Base-by-base conservation (phyloP, 306 rosid species). In the Leucaena leucocephala region DNA sequence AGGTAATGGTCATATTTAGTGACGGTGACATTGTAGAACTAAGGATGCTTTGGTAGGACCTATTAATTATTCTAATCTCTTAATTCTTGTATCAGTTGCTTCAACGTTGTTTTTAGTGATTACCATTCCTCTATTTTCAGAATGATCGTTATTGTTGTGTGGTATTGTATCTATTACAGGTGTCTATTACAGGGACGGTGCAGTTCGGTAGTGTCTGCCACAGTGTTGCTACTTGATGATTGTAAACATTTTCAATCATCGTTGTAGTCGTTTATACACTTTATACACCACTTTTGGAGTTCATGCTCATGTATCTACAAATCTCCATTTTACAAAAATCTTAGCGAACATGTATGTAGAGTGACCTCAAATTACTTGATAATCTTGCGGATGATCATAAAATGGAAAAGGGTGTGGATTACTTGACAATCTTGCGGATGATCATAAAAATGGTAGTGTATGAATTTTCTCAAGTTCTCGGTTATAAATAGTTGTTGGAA, bases 1-100 rank as follows among this genome's bases (percentile, higher is more conserved):
- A 46, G 84, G 84, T 80, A 78, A 89, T 49, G 77, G 61, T 65
- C 81, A 65, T 68, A 27, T 76, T 62, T 85, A 83, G 85, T 58
- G 48, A 38, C 66, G 65, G 77, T 72, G 80, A 66, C 74, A 68
- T 43, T 61, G 76, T 72, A 72, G 68, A 67, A 68, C 49, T 71
- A 64, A 61, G 68, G 43, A 72, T 77, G 74, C n/a, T 44, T 11
- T 72, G 52, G 70, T 76, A 59, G 82, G 55, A 80, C 61, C 11
- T 45, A 21, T 70, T 84, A 68, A 68, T 74, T 27, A 27, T 27
- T 27, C 49, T 58, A 43, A 66, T 75, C 33, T 71, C 35, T 64
- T 62, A 57, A 76, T 69, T 80, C 77, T 48, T 74, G 54, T 69
- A 55, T 40, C 36, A 44, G 66, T 46, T 46, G 75, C 71, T 13